Base-by-base conservation (phyloP, 2,329 filamentous ascomycete genomes). In the Pseudogymnoascus sp. region DNA sequence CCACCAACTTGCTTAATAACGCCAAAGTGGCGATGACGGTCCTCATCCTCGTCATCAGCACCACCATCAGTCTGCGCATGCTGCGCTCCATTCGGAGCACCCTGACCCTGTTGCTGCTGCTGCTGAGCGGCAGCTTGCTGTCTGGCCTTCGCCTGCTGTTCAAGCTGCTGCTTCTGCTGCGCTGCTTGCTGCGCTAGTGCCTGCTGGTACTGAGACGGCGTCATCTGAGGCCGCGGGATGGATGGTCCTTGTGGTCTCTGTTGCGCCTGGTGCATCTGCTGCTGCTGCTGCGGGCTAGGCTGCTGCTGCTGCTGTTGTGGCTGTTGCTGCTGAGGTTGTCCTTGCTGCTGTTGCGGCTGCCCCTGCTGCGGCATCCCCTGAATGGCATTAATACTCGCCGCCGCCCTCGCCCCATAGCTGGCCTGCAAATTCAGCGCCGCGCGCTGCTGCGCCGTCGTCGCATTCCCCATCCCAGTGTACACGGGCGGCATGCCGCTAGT, bases 11-110 rank as follows among this genome's bases (percentile, higher is more conserved):
- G 80, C 70, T 87, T 79, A 47, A 91, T 76, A 42, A 90, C 77
- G 7, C 82, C 84, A 34, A 77, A 74, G 6, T 61, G 59, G 14
- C 23, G 14, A 26, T 61, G 59, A 4, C 59, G 34, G 75, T 79
- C 81, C 63, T 67, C 66, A 40, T 84, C 79, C 4, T 83, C 83
- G 3, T 83, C 83, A 2, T 82, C 81, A 64, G 81, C 81, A 34
- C 89, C 78, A 61, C 93, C 93, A 72, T 97, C 93, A 12, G 88
- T 88, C 74, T 97, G 90, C 23, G 86, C 76, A 59, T 79, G 78
- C 60, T 75, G 74, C 61, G 81, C 69, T 12, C 76, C 77, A 72
- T 79, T 82, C 63, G 64, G 71, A 66, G 70, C 36, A 18, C 39
- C 26, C 62, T 73, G 75, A 36, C 68, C 69, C 61, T 72, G 73